Percentiles rank a stretch among this genome's conserved stretches.
phyloP scores from a whole-genome alignment of 805 yeast genomes.

The Candida maesae region DNA sequence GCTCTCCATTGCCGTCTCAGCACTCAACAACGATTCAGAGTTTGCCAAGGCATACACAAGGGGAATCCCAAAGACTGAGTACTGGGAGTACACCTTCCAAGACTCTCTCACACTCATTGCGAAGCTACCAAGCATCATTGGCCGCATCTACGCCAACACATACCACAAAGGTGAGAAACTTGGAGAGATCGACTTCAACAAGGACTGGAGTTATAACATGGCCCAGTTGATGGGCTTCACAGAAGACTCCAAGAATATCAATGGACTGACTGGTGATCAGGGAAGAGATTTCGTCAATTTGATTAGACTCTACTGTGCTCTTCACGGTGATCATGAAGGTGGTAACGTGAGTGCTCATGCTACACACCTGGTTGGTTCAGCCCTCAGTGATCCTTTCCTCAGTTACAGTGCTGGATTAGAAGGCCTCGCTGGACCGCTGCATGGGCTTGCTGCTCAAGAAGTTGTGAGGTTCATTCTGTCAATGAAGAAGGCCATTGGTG shows the following conservation, averaged over 20 bases:
- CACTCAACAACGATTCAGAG: constrained; percentile 65
- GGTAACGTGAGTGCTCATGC: constrained; percentile 83
- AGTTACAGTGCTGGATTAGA: constrained; percentile 75
- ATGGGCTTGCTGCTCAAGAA: constrained; percentile 84
- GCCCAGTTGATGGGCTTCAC: constrained; percentile 61
- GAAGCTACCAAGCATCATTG: constrained; percentile 70
- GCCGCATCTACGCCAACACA: constrained; percentile 67
- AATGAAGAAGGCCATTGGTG: constrained; percentile 47
- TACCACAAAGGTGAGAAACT: constrained; percentile 48
- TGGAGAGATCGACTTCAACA: constrained; percentile 48
- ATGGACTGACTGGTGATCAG: constrained; percentile 32
- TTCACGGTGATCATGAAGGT: constrained; percentile 82
- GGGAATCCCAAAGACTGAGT: constrained; percentile 64
- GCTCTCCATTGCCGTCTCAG: constrained; percentile 68
- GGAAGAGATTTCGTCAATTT: constrained; percentile 62
- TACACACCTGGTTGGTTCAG: constrained; percentile 79
- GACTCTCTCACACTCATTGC: constrained; percentile 69
- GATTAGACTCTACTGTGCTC: constrained; percentile 66
- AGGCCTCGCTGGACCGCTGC: constrained; percentile 85
- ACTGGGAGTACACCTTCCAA: constrained; percentile 75
- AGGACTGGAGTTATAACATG: constrained; percentile 73
- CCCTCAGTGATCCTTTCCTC: constrained; percentile 71
- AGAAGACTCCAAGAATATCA: constrained; percentile 31
- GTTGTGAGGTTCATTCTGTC: constrained; percentile 70
- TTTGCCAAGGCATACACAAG: constrained; percentile 70